These are phyloP conservation scores for Angophora floribunda DNA, from an alignment of 345 rosid species.

Conservation along the genomic window DNA sequence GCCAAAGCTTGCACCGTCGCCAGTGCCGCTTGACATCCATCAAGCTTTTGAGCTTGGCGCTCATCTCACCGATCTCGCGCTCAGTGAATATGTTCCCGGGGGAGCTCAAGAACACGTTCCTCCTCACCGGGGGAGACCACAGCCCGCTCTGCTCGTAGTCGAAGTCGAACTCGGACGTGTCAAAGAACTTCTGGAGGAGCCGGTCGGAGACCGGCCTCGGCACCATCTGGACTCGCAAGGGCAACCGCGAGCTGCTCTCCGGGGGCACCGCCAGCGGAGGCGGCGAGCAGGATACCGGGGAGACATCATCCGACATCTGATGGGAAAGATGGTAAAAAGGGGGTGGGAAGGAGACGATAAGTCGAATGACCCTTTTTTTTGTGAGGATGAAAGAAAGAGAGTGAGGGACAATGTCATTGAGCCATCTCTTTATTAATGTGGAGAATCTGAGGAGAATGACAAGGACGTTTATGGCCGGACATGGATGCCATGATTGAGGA, in stretches of 20 bases:
- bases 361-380: neutral
- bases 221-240: slow-evolving; percentile 15
- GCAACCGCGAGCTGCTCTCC: slow-evolving; percentile 16
- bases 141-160: slow-evolving; percentile 25
- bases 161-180: slow-evolving; percentile 25
- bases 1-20: slow-evolving; percentile 10
- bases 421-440: neutral
- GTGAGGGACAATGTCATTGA: neutral
- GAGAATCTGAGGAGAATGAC: neutral
- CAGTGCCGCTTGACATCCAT: slow-evolving; percentile 11
- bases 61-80: slow-evolving; percentile 55
- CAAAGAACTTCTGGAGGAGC: slow-evolving; percentile 26
- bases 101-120: slow-evolving; percentile 13
- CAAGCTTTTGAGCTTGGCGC: slow-evolving; percentile 22
- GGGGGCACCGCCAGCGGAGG: slow-evolving; percentile 20
- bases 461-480: neutral
- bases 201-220: slow-evolving; percentile 13
- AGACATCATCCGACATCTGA: neutral
- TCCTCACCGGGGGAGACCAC: slow-evolving; percentile 27
- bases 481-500: neutral
- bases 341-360: neutral
- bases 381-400: neutral
- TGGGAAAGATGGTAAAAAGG: neutral
- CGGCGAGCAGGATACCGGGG: neutral
- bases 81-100: slow-evolving; percentile 37